Conservation (phyloP, 305 asterid genomes). For the Petunia hybrid region DNA sequence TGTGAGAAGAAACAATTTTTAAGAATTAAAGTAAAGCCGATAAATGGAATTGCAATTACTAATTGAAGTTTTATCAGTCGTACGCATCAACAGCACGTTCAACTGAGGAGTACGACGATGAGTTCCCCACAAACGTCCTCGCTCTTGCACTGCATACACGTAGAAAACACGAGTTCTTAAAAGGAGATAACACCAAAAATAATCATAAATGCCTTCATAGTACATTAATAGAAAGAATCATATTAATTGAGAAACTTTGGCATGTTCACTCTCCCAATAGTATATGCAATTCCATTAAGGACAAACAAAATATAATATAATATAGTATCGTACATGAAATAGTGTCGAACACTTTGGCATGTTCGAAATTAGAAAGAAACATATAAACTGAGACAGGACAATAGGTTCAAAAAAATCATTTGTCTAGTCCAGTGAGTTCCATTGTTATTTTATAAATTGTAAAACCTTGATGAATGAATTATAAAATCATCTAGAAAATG, state of each 20-base stretch:
- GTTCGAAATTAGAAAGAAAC: not conserved
- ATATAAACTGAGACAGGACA: too few species aligned
- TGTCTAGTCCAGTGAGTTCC: not conserved
- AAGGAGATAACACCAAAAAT: not conserved
- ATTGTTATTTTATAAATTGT: not conserved
- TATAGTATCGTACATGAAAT: not conserved
- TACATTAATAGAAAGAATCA: not conserved
- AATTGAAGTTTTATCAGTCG: constrained; percentile 30
- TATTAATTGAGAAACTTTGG: too few species aligned
- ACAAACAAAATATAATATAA: not conserved
- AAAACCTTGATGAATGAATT: too few species aligned
- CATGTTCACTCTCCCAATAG: not conserved
- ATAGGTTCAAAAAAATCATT: too few species aligned
- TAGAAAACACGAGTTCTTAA: constrained; percentile 19
- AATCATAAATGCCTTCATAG: not conserved
- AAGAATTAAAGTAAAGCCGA: not conserved
- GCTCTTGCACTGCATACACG: constrained; percentile 53
- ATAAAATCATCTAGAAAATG: too few species aligned
- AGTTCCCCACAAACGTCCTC: constrained; percentile 45
- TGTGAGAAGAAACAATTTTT: constrained; percentile 44
- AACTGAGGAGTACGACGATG: constrained; percentile 49
- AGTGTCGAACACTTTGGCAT: not conserved
- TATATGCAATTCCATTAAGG: not conserved
- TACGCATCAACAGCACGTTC: constrained; percentile 74
- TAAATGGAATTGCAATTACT: not conserved